Conservation (phyloP, 2,329 filamentous ascomycete species). For the Colletotrichum sp. region DNA sequence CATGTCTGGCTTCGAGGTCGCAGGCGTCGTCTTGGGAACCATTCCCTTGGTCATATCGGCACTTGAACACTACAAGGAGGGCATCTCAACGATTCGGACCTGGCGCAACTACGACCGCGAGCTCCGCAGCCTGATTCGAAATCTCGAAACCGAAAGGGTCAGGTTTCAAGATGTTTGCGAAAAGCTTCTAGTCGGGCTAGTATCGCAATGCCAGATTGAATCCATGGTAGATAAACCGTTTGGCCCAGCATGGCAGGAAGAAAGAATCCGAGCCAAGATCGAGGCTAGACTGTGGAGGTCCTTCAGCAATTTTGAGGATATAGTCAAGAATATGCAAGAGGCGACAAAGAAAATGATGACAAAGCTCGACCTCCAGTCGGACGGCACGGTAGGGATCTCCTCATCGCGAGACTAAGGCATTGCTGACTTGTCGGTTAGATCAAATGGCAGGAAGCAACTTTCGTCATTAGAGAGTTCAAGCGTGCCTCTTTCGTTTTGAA, state of each 20-base stretch:
- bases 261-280: slow-evolving; percentile 22
- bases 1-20: slow-evolving; percentile 28
- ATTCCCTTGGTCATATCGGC: slow-evolving; percentile 23
- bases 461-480: slow-evolving; percentile 6
- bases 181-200: slow-evolving; percentile 29
- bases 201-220: slow-evolving; percentile 25
- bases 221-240: slow-evolving; percentile 31
- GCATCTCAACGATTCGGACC: slow-evolving; percentile 19
- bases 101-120: slow-evolving; percentile 24
- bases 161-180: slow-evolving; percentile 33
- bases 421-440: neutral
- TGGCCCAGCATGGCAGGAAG: slow-evolving; percentile 28
- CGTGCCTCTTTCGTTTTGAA: slow-evolving; percentile 16
- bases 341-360: slow-evolving; percentile 23
- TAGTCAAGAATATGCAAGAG: slow-evolving; percentile 23
- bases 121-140: slow-evolving; percentile 23
- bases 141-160: slow-evolving; percentile 26
- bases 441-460: neutral
- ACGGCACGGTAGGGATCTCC: neutral
- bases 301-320: slow-evolving; percentile 25
- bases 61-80: slow-evolving; percentile 23
- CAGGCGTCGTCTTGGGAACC: slow-evolving; percentile 24
- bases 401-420: neutral
- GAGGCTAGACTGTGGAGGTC: slow-evolving; percentile 25
- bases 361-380: neutral